Evolutionary conservation across 2,329 filamentous ascomycete species (phyloP), one percentile per base, ranked within the genome.

Genomic region (Metarhizium guizhouense): DNA sequence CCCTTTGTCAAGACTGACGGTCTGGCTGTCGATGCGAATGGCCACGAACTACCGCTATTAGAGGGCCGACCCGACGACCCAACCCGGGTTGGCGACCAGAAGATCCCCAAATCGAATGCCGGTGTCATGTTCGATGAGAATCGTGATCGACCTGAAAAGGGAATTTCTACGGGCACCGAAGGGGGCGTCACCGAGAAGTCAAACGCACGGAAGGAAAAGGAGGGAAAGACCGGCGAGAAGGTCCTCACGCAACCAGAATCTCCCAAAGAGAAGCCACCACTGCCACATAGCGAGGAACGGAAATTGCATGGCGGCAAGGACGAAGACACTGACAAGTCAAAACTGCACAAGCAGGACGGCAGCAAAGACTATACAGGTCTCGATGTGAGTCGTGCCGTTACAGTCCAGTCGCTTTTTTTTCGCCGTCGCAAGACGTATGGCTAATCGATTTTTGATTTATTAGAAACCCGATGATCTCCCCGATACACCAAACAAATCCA

Each of bases 71-170:
- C 77, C 1, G 64, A 68, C 40, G 79, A 83, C 57, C 74, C 76
- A 51, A 80, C 77, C 30, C 68, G 81, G 10, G 69, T 83, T 48
- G 79, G 84, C 54, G 83, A 82, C 61, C 79, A 79, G 65, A 81
- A 78, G 69, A 83, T 86, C 25, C 82, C 83, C 32, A 76, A 83
- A 60, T 76, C 74, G 58, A 85, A 86, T 62, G 84, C 95, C 67
- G 90, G 92, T 45, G 90, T 96, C 57, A 96, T 96, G 93, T 88
- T 95, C 66, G 92, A 96, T 70, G 88, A 87, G 60, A 81, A 88
- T 67, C 79, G 90, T 61, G 74, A 80, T 42, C 80, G 82, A 45
- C 90, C 92, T 4, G 92, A 91, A 67, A 81, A 91, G 68, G 93
- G 92, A 50, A 95, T 56, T 6, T 56, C 90, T 2, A 89, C 87